Base-by-base conservation (phyloP, 116 monocot species). In the Papilionanthe hybrid region DNA sequence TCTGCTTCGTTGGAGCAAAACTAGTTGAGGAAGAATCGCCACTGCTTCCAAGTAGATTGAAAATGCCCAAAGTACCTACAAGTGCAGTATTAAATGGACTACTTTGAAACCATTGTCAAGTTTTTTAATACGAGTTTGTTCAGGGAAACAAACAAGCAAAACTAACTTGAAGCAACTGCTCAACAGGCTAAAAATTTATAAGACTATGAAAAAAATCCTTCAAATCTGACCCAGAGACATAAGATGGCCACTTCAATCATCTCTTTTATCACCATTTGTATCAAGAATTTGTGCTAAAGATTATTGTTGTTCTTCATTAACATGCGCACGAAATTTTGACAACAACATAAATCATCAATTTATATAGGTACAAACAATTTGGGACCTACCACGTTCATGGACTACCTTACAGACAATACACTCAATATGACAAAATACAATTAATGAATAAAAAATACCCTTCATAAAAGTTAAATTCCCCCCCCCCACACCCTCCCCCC, bases 21-120 rank as follows among this genome's bases (percentile, higher is more conserved):
- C 88, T 50, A 92, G 85, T 60, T 94, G 94, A 29, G 94, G 94
- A 81, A 94, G 91, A 77, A 94, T 90, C 56, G 94, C 89, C 60
- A 94, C 92, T 15, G 91, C 87, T 78, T 94, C 91, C 78, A 94
- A 79, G 74, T 87, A 94, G 49, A 94, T 88, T 15, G 94, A 94
- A 82, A 92, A 94, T 83, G 94, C 88, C 94, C 94, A 94, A 30
- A 85, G 60, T 11, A 94, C 87, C 94, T 94, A 65, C 66, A 86
- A 72, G 82, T 45, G 19, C 11, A 63, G 60, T 3, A 42, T 75
- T 20, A 49, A 32, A 75, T 27, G 25, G 10, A 25, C 9, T 9
- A 23, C 9, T 23, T 65, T 23, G 65, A 65, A 65, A 25, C 22
- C 65, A 65, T 65, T 22, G 9, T 23, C 23, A 7, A 65, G 65